phyloP scores from a whole-genome alignment of 2,329 filamentous ascomycete species.

The Sclerotinia trifoliorum region DNA sequence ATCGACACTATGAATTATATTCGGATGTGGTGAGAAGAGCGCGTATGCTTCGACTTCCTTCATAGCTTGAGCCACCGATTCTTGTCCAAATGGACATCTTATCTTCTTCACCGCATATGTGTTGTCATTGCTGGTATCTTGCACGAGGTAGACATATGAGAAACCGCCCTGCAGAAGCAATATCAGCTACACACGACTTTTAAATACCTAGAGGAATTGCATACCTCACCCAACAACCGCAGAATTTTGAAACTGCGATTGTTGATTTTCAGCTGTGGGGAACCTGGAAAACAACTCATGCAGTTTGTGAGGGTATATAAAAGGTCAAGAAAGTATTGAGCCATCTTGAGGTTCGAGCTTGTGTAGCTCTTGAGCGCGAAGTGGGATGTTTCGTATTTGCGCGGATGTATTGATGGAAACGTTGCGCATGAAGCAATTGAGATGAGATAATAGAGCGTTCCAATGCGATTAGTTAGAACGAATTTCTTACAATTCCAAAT shows the following conservation, averaged over 20 bases:
- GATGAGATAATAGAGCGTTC: too few species aligned
- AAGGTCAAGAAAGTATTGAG: constrained; percentile 82
- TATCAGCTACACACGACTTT: too few species aligned
- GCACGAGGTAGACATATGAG: constrained; percentile 97
- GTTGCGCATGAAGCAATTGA: neutral
- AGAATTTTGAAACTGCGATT: constrained; percentile 93
- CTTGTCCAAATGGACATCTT: constrained; percentile 93
- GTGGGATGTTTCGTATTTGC: constrained; percentile 6
- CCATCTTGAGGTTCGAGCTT: constrained; percentile 51
- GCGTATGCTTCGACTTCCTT: constrained; percentile 97
- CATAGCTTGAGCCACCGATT: constrained; percentile 91
- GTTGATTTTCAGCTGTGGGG: constrained; percentile 93
- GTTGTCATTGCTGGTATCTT: constrained; percentile 79
- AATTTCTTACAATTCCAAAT: neutral
- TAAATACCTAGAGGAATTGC: too few species aligned
- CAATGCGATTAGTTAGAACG: neutral
- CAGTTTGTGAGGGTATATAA: constrained; percentile 92
- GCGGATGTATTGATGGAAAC: neutral
- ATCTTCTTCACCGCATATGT: constrained; percentile 98
- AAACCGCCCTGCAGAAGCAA: constrained; percentile 65
- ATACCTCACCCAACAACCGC: constrained; percentile 78
- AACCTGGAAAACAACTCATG: constrained; percentile 93
- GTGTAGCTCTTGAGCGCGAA: constrained; percentile 7
- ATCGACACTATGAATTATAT: constrained; percentile 85
- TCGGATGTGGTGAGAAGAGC: constrained; percentile 77